phyloP scores from a whole-genome alignment of 2,329 filamentous ascomycete genomes.

The Exserohilum rostratum region DNA sequence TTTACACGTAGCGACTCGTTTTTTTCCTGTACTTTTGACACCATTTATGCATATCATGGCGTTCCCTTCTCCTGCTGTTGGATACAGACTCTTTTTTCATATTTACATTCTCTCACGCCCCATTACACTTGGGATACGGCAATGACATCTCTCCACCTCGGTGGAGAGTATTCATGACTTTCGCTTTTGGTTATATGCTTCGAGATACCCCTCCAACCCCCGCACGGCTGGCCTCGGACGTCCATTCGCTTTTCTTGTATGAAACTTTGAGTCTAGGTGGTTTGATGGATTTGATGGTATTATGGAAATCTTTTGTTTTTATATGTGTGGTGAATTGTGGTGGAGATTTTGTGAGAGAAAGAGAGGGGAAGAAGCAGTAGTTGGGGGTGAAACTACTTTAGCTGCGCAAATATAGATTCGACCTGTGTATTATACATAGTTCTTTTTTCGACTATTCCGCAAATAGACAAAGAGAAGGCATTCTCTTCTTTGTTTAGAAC shows the following conservation, averaged over 20 bases:
- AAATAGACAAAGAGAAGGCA: not conserved
- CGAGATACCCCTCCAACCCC: slow-evolving; percentile 42
- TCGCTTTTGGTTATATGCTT: slow-evolving; percentile 28
- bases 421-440: not conserved
- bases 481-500: not conserved
- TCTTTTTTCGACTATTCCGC: not conserved
- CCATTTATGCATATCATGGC: slow-evolving; percentile 21
- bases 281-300: slow-evolving; percentile 3
- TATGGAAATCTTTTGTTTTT: not conserved
- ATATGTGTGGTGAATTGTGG: too few species aligned
- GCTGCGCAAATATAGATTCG: not conserved
- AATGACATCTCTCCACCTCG: slow-evolving; percentile 1
- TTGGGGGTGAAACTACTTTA: too few species aligned
- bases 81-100: slow-evolving; percentile 17
- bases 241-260: slow-evolving; percentile 36
- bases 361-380: too few species aligned
- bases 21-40: slow-evolving; percentile 8
- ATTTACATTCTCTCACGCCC: slow-evolving; percentile 1
- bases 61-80: slow-evolving; percentile 27
- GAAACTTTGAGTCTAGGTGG: not conserved
- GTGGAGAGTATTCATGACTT: slow-evolving; percentile 5
- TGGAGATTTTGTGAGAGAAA: not conserved
- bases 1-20: not conserved
- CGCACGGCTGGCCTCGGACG: slow-evolving; percentile 42
- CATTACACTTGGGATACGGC: slow-evolving; percentile 1